These are phyloP conservation scores for Russula olivacea DNA, from an alignment of 768 basidiomycete species.

Conservation along the genomic window DNA sequence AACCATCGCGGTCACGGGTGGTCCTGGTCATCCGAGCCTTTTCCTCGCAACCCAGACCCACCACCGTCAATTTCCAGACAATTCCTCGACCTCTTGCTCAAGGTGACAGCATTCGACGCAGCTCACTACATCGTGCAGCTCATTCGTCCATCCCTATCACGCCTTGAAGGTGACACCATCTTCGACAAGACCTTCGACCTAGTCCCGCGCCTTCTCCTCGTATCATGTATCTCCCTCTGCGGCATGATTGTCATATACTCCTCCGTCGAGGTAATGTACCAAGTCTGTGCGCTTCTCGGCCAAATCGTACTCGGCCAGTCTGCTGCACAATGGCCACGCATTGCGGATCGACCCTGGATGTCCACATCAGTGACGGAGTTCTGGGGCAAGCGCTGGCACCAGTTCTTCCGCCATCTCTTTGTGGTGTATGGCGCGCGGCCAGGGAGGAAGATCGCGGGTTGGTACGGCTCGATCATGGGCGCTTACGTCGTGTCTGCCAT, in stretches of 20 bases:
- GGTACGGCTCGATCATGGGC: conserved; percentile 47
- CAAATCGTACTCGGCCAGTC: conserved; percentile 32
- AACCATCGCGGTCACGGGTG: conserved; percentile 25
- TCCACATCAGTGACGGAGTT: conserved; percentile 37
- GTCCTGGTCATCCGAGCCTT: conserved; percentile 22
- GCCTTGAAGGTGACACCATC: conserved; percentile 19
- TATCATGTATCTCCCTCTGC: conserved; percentile 11
- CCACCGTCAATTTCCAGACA: neutral
- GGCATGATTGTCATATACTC: conserved; percentile 21
- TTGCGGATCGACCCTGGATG: conserved; percentile 35
- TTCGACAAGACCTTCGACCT: conserved; percentile 13
- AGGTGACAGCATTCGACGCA: conserved; percentile 8
- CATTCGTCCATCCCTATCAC: conserved; percentile 11
- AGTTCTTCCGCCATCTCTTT: conserved; percentile 34
- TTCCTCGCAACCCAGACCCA: neutral
- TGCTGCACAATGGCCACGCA: conserved; percentile 34
- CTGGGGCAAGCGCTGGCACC: conserved; percentile 41
- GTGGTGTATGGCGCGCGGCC: conserved; percentile 32
- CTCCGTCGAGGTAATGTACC: conserved; percentile 27
- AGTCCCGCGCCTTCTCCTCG: neutral
- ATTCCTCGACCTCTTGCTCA: neutral
- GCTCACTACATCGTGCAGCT: conserved; percentile 16
- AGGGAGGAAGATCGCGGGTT: conserved; percentile 41
- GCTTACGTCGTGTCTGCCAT: conserved; percentile 55
- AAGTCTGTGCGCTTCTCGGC: conserved; percentile 27